Percentiles rank a stretch among this genome's conserved stretches.
These are phyloP conservation scores for Annona squamosa DNA, from an alignment of 164 flowering plant species.

Conservation along the genomic window DNA sequence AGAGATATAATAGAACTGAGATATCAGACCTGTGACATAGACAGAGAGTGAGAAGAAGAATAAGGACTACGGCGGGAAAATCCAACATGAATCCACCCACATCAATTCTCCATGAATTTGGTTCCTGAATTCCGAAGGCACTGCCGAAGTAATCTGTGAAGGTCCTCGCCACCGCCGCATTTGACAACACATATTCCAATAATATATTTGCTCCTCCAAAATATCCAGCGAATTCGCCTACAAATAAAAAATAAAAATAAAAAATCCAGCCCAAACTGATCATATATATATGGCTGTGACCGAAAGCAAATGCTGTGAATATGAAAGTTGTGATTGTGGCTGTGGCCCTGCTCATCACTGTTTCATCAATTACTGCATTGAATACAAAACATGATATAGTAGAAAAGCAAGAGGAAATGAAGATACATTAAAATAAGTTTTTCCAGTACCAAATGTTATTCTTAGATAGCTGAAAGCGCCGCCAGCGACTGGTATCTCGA, in stretches of 20 bases:
- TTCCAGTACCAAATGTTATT: slow-evolving; percentile 65
- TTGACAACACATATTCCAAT: slow-evolving; percentile 85
- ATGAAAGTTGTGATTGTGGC: no score
- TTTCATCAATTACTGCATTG: no score
- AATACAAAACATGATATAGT: background rate
- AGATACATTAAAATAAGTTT: background rate
- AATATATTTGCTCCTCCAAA: slow-evolving; percentile 73
- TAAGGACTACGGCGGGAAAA: slow-evolving; percentile 62
- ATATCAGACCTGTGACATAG: slow-evolving; percentile 51
- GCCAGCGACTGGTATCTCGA: slow-evolving; percentile 86
- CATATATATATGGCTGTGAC: background rate
- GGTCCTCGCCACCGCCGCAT: slow-evolving; percentile 73
- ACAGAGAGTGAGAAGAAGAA: slow-evolving; percentile 63
- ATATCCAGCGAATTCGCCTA: slow-evolving; percentile 77
- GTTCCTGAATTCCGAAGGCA: slow-evolving; percentile 38
- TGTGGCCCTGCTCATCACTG: no score
- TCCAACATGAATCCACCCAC: slow-evolving; percentile 55
- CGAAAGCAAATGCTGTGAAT: background rate
- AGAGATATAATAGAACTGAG: slow-evolving; percentile 2
- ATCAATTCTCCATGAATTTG: slow-evolving; percentile 58
- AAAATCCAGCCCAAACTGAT: background rate
- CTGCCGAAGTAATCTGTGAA: slow-evolving; percentile 56
- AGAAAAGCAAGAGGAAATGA: background rate
- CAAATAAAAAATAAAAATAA: slow-evolving; percentile 4
- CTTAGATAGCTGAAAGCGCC: slow-evolving; percentile 93